Base-by-base conservation (phyloP, 2,329 filamentous ascomycete genomes). In the Davidsoniella virescens region DNA sequence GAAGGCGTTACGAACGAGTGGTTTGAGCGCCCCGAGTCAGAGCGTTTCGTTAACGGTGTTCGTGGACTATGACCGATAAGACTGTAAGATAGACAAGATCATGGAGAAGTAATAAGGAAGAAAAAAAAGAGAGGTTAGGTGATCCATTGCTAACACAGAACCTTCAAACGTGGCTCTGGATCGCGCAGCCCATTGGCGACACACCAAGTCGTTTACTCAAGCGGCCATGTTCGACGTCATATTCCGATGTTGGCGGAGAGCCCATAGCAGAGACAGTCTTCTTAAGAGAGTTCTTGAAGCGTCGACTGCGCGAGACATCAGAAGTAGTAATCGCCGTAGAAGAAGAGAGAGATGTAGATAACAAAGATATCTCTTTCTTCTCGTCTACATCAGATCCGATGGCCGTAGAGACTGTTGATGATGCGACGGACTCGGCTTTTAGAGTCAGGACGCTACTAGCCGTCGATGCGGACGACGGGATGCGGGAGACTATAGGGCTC, bases 201-300 rank as follows among this genome's bases (percentile, higher is more conserved):
- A 56, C 48, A 6, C 54, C 54, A 17, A 54, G 37, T 20, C 54
- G 47, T 36, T 54, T 52, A 18, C 53, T 52, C 3, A 51, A 45
- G 44, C 50, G 43, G 16, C 54, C 54, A 9, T 53, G 51, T 40
- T 49, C 51, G 10, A 37, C 47, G 42, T 56, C 54, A 43, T 56
- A 52, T 36, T 54, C 38, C 4, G 44, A 43, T 1, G 54, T 56
- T 12, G 54, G 54, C 20, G 54, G 54, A 9, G 54, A 50, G 18
- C 54, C 54, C 38, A 56, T 51, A 36, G 54, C 54, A 10, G 54
- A 53, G 37, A 56, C 48, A 1, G 53, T 54, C 20, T 54, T 56
- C 29, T 53, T 53, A 25, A 53, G 42, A 25, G 44, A 47, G 20
- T 50, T 50, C 36, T 51, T 53, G 25, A 53, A 29, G 18, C 49